A percentile compares a stretch with the other conserved stretches of the same genome.
Evolutionary conservation across 768 basidiomycete species (phyloP).

Genomic region (Mycena epipterygia): DNA sequence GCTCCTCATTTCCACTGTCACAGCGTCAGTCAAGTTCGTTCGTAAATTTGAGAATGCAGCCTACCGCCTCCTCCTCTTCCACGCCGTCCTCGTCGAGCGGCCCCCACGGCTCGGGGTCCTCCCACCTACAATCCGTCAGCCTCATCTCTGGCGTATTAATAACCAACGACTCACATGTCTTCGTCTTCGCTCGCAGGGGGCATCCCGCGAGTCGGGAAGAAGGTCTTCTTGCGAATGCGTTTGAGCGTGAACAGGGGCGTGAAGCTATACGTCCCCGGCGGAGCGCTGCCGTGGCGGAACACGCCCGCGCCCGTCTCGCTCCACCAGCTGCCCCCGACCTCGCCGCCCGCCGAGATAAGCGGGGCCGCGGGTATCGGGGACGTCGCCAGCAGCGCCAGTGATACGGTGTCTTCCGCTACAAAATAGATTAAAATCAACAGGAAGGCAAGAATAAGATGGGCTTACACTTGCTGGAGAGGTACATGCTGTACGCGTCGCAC

Average conservation of each 20-base stretch:
- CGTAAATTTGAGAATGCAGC: too few species aligned
- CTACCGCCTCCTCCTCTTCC: too few species aligned
- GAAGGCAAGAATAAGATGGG: neutral
- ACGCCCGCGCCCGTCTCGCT: constrained; percentile 7
- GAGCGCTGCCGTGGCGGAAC: constrained; percentile 11
- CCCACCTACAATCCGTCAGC: neutral
- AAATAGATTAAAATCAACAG: too few species aligned
- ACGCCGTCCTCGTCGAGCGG: neutral
- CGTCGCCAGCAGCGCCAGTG: constrained; percentile 6
- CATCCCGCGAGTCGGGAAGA: neutral
- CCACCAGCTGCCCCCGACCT: constrained; percentile 8
- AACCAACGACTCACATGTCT: neutral
- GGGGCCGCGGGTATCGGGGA: neutral
- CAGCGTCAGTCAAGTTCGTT: too few species aligned
- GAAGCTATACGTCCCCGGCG: constrained; percentile 2
- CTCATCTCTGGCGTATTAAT: too few species aligned
- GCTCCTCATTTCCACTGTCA: too few species aligned
- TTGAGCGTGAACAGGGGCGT: constrained; percentile 17
- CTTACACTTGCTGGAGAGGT: constrained; percentile 43
- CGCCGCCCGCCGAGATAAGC: constrained; percentile 12
- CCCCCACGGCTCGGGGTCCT: neutral
- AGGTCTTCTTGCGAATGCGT: neutral
- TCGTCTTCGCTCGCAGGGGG: constrained; percentile 6
- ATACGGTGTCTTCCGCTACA: constrained; percentile 15
- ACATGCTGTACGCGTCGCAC: constrained; percentile 47